Percentiles rank a stretch among this genome's conserved stretches.
phyloP scores from a whole-genome alignment of 352 stramenopile species.

The Globisporangium nunn region DNA sequence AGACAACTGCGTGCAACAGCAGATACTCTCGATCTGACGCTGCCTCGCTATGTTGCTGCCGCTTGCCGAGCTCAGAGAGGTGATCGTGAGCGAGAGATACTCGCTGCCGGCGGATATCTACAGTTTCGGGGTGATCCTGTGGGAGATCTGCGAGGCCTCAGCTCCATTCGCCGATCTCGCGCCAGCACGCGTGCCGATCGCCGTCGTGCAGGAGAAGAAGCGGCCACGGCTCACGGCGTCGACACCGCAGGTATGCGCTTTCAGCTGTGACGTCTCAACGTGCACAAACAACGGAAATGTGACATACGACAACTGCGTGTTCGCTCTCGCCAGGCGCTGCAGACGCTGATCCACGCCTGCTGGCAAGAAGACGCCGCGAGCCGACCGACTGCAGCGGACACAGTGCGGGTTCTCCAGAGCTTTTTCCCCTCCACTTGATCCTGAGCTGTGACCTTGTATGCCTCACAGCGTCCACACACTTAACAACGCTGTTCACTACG shows the following conservation, averaged over 20 bases:
- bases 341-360: constrained; percentile 49
- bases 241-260: constrained; percentile 36
- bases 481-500: neutral
- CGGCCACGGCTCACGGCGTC: constrained; percentile 46
- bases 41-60: neutral
- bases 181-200: constrained; percentile 46
- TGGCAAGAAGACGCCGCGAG: constrained; percentile 56
- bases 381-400: constrained; percentile 35
- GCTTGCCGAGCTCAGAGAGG: constrained; percentile 31
- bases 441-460: no score
- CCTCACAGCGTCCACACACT: neutral
- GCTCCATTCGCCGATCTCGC: constrained; percentile 55
- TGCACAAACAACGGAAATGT: neutral
- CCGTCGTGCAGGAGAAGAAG: constrained; percentile 60
- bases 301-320: neutral
- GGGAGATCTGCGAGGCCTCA: constrained; percentile 67
- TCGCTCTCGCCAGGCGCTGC: constrained; percentile 30
- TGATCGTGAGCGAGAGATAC: constrained; percentile 58
- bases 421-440: constrained; percentile 32
- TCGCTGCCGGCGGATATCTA: constrained; percentile 72
- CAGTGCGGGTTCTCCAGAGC: constrained; percentile 32
- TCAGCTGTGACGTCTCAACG: neutral
- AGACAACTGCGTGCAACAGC: neutral
- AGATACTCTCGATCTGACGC: neutral
- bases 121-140: constrained; percentile 77